A percentile compares a stretch with the other conserved stretches of the same genome.
Evolutionary conservation across 176 grass and related monocot genomes (phyloP).

Genomic region (Metroxylon sagu): DNA sequence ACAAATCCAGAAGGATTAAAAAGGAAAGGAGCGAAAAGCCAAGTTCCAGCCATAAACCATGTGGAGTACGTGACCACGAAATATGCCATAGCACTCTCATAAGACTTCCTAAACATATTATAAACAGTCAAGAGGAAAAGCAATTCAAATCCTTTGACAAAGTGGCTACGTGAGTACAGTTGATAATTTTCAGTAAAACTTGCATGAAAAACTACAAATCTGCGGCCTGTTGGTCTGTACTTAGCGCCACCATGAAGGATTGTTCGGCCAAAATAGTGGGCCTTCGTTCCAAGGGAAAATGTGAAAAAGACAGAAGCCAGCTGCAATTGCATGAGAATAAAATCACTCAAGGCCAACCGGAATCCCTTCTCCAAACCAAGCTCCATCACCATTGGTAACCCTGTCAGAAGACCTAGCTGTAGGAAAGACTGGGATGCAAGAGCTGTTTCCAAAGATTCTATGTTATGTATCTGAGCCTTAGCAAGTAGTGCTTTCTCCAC

Average conservation of each 20-base stretch:
- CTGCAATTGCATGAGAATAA: conserved; percentile 96
- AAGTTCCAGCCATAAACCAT: conserved; percentile 91
- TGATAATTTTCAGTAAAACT: conserved; percentile 92
- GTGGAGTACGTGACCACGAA: conserved; percentile 85
- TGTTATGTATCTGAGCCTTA: conserved; percentile 58
- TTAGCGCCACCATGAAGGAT: conserved; percentile 92
- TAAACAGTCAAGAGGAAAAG: conserved; percentile 73
- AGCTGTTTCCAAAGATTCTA: conserved; percentile 88
- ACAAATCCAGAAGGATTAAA: conserved; percentile 89
- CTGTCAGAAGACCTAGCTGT: conserved; percentile 83
- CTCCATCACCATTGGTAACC: conserved; percentile 94
- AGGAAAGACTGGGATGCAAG: conserved; percentile 98
- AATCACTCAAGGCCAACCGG: conserved; percentile 60
- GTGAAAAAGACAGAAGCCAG: conserved; percentile 94
- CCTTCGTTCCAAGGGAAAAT: conserved; percentile 94
- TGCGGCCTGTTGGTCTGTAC: conserved; percentile 70
- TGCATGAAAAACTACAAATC: conserved; percentile 91
- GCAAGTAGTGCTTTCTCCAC: conserved; percentile 56
- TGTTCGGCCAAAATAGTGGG: conserved; percentile 83
- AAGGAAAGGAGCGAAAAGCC: conserved; percentile 86
- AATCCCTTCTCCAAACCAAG: conserved; percentile 88
- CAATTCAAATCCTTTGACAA: conserved; percentile 94
- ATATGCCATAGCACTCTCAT: conserved; percentile 51
- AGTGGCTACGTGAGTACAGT: conserved; percentile 85
- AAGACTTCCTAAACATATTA: conserved; percentile 69